Evolutionary conservation across 1,139 yeast species (phyloP).

Genomic region (Diutina sp.): DNA sequence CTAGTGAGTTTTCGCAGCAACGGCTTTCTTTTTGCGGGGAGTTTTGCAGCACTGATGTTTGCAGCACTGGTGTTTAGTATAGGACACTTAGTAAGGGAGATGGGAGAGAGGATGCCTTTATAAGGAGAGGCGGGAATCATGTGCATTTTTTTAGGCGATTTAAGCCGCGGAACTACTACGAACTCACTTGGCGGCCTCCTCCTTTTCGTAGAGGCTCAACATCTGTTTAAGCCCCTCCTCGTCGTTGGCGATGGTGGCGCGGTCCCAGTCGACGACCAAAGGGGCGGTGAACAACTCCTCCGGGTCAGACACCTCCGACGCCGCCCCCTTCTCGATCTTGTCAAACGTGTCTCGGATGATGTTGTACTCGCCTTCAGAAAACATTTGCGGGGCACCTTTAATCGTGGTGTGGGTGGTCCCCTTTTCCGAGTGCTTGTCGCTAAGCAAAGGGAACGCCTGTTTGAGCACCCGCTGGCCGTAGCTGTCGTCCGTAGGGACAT

Average conservation of each 20-base stretch:
- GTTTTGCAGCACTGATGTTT: neutral
- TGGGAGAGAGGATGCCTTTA: neutral
- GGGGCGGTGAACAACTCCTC: slow-evolving; percentile 28
- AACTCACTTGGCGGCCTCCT: neutral
- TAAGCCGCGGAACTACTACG: too few relatives aligned
- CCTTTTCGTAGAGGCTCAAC: slow-evolving; percentile 16
- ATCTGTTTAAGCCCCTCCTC: slow-evolving; percentile 19
- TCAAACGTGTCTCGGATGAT: slow-evolving; percentile 28
- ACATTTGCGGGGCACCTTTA: slow-evolving; percentile 18
- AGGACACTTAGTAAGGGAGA: neutral
- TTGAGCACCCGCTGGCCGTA: slow-evolving; percentile 14
- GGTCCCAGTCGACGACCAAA: slow-evolving; percentile 37
- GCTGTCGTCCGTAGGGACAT: slow-evolving; percentile 10
- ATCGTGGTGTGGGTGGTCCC: slow-evolving; percentile 8
- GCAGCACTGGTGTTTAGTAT: too few relatives aligned
- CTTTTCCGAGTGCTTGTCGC: slow-evolving; percentile 12
- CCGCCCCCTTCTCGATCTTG: slow-evolving; percentile 12
- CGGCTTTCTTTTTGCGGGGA: neutral
- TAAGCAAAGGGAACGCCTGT: slow-evolving; percentile 26
- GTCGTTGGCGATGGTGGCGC: slow-evolving; percentile 28
- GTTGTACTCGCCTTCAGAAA: slow-evolving; percentile 26
- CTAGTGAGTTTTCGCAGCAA: neutral
- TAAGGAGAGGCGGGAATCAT: neutral
- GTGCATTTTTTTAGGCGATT: neutral
- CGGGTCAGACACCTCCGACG: slow-evolving; percentile 17